Percentiles rank a stretch among this genome's conserved stretches.
These are phyloP conservation scores for Lepidium sativum DNA, from an alignment of 345 rosid species.

Conservation along the genomic window DNA sequence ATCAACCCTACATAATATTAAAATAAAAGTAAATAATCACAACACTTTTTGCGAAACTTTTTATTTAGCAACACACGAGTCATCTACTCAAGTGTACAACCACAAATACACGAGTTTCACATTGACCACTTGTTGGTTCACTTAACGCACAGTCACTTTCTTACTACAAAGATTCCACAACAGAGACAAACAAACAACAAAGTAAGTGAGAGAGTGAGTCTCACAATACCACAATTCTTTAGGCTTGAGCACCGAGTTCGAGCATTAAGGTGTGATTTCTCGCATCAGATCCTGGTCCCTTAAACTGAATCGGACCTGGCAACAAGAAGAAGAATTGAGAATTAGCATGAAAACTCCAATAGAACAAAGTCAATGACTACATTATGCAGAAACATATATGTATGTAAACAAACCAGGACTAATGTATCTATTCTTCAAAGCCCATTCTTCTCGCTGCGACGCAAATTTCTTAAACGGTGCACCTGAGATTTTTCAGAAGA, in stretches of 20 bases:
- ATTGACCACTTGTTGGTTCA: neutral
- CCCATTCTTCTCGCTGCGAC: conserved; percentile 81
- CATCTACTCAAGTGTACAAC: neutral
- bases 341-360: neutral
- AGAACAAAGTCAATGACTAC: neutral
- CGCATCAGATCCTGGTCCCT: conserved; percentile 58
- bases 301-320: conserved; percentile 88
- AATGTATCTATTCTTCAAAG: conserved; percentile 61
- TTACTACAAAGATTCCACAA: conserved; percentile 1
- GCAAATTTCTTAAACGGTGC: conserved; percentile 87
- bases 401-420: conserved; percentile 74
- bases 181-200: neutral
- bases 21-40: too few species aligned
- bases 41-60: neutral
- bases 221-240: neutral
- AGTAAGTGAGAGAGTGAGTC: conserved; percentile 4
- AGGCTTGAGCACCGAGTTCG: conserved; percentile 66
- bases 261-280: conserved; percentile 59
- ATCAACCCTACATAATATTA: too few species aligned
- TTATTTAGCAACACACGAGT: neutral
- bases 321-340: neutral
- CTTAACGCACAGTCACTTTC: neutral
- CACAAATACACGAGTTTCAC: neutral
- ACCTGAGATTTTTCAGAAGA: conserved; percentile 36
- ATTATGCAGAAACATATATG: neutral